A percentile compares a stretch with the other conserved stretches of the same genome.
These are phyloP conservation scores for Huntiella moniliformis DNA, from an alignment of 2,329 filamentous ascomycete genomes.

Conservation along the genomic window DNA sequence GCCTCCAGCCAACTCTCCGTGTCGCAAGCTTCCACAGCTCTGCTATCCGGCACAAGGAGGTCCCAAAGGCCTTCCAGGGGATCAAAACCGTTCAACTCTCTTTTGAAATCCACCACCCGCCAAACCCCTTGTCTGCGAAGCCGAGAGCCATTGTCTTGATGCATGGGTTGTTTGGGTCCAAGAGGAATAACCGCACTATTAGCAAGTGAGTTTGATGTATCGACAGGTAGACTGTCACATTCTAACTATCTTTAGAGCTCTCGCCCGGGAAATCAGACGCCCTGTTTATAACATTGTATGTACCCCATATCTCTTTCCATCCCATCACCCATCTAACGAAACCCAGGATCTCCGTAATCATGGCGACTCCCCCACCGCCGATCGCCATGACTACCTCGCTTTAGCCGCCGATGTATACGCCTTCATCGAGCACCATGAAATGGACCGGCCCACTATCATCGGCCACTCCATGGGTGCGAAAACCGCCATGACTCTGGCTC, in stretches of 20 bases:
- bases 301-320: constrained; percentile 4
- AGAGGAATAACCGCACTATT: constrained; percentile 84
- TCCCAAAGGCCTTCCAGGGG: constrained; percentile 3
- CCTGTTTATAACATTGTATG: constrained; percentile 66
- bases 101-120: constrained; percentile 48
- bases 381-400: constrained; percentile 56
- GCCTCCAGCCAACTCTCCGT: background rate
- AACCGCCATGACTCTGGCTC: constrained; percentile 70
- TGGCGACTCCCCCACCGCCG: constrained; percentile 67
- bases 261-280: constrained; percentile 63
- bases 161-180: constrained; percentile 86
- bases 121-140: constrained; percentile 22
- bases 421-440: constrained; percentile 54
- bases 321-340: constrained; percentile 11
- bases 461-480: constrained; percentile 97
- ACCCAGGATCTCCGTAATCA: constrained; percentile 75
- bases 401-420: constrained; percentile 70
- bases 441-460: constrained; percentile 60
- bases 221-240: background rate
- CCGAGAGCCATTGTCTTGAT: constrained; percentile 61
- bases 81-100: constrained; percentile 25
- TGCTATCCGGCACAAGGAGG: background rate
- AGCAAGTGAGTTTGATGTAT: constrained; percentile 54
- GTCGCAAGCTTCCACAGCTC: constrained; percentile 5
- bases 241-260: constrained; percentile 31